Conservation (phyloP, 495 filamentous ascomycete species). For the Pyrenopolyporus hunteri region DNA sequence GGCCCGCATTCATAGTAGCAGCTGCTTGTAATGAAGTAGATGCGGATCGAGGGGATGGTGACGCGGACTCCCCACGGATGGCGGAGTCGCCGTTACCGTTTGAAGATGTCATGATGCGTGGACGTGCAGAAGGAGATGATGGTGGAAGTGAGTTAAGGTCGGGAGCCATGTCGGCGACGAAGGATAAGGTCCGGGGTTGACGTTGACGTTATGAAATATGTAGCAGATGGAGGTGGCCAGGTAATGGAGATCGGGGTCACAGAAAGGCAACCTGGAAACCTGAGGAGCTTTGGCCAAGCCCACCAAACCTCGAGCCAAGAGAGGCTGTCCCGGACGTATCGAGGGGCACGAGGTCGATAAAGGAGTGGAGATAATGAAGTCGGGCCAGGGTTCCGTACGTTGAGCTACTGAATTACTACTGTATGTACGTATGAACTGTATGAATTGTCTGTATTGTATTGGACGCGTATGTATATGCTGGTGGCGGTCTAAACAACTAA, state of each 20-base stretch:
- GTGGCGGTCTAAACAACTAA: constrained; percentile 21
- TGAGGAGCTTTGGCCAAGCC: neutral
- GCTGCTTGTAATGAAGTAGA: constrained; percentile 70
- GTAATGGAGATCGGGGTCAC: constrained; percentile 17
- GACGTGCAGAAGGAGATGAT: constrained; percentile 47
- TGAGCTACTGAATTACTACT: too few species aligned
- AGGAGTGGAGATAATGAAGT: constrained; percentile 10
- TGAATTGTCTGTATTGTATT: too few species aligned
- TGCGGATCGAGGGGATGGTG: constrained; percentile 63
- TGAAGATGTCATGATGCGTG: constrained; percentile 42
- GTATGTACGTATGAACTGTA: too few species aligned
- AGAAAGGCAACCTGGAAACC: neutral
- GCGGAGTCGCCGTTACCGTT: constrained; percentile 42
- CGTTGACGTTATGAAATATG: constrained; percentile 11
- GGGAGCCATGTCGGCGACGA: constrained; percentile 60
- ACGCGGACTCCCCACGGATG: constrained; percentile 52
- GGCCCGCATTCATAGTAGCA: constrained; percentile 71
- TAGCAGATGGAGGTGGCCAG: neutral
- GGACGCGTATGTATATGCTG: too few species aligned
- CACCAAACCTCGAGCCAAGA: constrained; percentile 7
- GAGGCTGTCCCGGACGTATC: neutral
- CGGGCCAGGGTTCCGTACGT: constrained; percentile 11
- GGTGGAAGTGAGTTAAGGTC: constrained; percentile 79
- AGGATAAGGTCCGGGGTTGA: neutral
- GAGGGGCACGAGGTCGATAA: constrained; percentile 11